These are phyloP conservation scores for Golovinomyces cichoracearum DNA, from an alignment of 2,329 filamentous ascomycete species.

Conservation along the genomic window DNA sequence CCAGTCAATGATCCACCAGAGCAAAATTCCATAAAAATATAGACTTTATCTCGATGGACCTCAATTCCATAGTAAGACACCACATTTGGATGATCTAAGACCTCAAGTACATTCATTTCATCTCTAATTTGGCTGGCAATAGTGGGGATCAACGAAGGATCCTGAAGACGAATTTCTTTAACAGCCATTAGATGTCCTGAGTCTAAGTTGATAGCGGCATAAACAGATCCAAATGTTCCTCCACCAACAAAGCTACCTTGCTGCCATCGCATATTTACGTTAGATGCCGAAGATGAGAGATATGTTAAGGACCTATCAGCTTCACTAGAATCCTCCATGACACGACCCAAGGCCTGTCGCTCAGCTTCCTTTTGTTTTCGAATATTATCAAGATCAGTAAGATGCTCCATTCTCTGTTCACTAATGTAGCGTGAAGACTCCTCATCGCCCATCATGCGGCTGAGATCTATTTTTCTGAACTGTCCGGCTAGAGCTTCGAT, in stretches of 20 bases:
- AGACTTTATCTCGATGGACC: conserved; percentile 95
- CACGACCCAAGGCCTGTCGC: conserved; percentile 63
- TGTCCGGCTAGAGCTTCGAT: conserved; percentile 57
- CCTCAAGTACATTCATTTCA: conserved; percentile 88
- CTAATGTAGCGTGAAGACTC: conserved; percentile 53
- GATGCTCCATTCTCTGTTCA: conserved; percentile 45
- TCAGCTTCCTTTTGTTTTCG: conserved; percentile 61
- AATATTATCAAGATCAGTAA: conserved; percentile 51
- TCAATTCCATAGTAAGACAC: conserved; percentile 97
- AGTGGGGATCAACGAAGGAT: conserved; percentile 82
- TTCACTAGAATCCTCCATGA: conserved; percentile 84
- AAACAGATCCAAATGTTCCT: conserved; percentile 91
- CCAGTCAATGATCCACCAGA: conserved; percentile 78
- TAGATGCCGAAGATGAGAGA: conserved; percentile 78
- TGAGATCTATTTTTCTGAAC: conserved; percentile 53
- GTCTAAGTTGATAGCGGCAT: conserved; percentile 90
- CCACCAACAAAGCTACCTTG: conserved; percentile 96
- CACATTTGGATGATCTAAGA: conserved; percentile 89
- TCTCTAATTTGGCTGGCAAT: conserved; percentile 86
- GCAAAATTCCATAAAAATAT: conserved; percentile 99
- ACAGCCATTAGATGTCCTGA: conserved; percentile 93
- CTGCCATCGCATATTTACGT: conserved; percentile 90
- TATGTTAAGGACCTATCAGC: conserved; percentile 86
- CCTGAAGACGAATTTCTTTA: conserved; percentile 91
- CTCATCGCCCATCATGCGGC: conserved; percentile 49